Evolutionary conservation across 2,329 filamentous ascomycete genomes (phyloP).

Genomic region (Exophiala spinifera): DNA sequence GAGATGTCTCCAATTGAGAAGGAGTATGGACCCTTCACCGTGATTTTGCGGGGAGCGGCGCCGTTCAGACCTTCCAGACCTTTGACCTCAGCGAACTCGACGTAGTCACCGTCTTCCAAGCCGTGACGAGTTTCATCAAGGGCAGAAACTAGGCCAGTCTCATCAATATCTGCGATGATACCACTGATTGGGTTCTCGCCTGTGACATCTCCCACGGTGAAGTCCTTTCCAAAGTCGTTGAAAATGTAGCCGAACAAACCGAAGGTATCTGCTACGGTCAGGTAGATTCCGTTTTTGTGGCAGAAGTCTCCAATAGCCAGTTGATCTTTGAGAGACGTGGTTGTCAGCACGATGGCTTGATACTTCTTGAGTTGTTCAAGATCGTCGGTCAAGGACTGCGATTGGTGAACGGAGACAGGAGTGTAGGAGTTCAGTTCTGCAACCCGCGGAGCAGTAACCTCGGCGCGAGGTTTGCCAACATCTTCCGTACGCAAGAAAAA

Average conservation of each 20-base stretch:
- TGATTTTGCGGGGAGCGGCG: constrained; percentile 80
- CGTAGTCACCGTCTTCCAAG: constrained; percentile 91
- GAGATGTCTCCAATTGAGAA: constrained; percentile 96
- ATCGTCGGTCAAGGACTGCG: constrained; percentile 66
- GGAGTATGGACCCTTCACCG: constrained; percentile 92
- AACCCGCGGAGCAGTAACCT: constrained; percentile 81
- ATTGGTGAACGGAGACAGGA: constrained; percentile 72
- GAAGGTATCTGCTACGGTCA: constrained; percentile 84
- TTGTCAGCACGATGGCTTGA: constrained; percentile 88
- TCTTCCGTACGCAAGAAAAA: constrained; percentile 91
- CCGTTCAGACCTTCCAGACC: constrained; percentile 88
- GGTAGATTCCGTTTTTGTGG: constrained; percentile 86
- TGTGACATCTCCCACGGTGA: constrained; percentile 83
- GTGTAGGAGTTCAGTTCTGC: constrained; percentile 96
- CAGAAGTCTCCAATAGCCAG: constrained; percentile 85
- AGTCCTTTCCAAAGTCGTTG: constrained; percentile 94
- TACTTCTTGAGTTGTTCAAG: constrained; percentile 82
- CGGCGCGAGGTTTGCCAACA: constrained; percentile 85
- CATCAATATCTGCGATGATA: constrained; percentile 85
- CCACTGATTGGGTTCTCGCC: constrained; percentile 84
- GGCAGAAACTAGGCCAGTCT: constrained; percentile 86
- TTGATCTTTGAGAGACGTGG: constrained; percentile 76
- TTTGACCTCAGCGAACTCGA: constrained; percentile 89
- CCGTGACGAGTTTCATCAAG: constrained; percentile 94
- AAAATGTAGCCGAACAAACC: constrained; percentile 95